Percentiles rank a stretch among this genome's conserved stretches.
Conservation (phyloP, 345 rosid genomes). For the Nasturtium officinale region DNA sequence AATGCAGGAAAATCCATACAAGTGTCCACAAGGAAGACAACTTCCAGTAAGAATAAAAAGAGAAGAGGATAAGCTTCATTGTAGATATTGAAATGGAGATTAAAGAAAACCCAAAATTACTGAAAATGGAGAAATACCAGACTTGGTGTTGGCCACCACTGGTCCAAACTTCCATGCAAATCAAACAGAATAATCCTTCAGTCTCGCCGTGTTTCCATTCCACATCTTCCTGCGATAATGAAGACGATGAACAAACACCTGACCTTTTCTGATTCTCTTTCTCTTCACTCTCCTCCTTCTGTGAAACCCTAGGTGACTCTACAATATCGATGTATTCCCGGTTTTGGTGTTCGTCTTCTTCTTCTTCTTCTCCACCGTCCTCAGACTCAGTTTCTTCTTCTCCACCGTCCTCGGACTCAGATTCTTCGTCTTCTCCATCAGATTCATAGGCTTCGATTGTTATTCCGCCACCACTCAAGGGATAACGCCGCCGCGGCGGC, state of each 20-base stretch:
- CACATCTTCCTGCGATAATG: constrained; percentile 49
- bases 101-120: not conserved
- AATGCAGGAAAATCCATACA: constrained; percentile 83
- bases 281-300: constrained; percentile 27
- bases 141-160: constrained; percentile 66
- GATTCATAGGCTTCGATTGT: not conserved
- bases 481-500: constrained; percentile 27
- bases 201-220: constrained; percentile 54
- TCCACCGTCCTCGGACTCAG: not conserved
- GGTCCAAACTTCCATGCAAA: constrained; percentile 86
- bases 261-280: constrained; percentile 44
- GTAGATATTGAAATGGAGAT: not conserved
- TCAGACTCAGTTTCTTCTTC: not conserved
- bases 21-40: constrained; percentile 93
- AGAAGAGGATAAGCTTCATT: not conserved
- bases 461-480: not conserved
- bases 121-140: constrained; percentile 49
- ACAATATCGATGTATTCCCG: constrained; percentile 38
- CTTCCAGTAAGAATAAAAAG: constrained; percentile 41
- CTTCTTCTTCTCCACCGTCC: not conserved
- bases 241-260: constrained; percentile 37
- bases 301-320: constrained; percentile 45
- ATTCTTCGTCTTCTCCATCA: not conserved
- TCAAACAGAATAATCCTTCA: constrained; percentile 74
- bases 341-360: constrained; percentile 18